Conservation (phyloP, 305 asterid species). For the Solanum chacoense region DNA sequence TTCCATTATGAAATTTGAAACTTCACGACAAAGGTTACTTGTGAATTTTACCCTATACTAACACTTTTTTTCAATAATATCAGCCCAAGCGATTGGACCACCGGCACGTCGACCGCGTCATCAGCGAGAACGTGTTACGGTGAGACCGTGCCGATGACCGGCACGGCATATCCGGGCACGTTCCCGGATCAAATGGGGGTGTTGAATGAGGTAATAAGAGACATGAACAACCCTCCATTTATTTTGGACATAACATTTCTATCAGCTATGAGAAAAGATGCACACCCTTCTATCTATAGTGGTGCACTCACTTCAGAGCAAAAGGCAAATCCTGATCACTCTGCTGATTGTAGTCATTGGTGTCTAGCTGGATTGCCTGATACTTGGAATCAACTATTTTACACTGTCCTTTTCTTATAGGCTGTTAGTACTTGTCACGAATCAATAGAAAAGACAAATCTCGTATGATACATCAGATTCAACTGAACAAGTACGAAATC, state of each 20-base stretch:
- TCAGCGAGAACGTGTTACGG: conserved; percentile 63
- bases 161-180: conserved; percentile 34
- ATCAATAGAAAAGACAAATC: background rate
- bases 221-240: conserved; percentile 67
- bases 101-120: conserved; percentile 27
- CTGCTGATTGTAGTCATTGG: conserved; percentile 97
- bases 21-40: background rate
- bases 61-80: background rate
- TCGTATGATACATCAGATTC: background rate
- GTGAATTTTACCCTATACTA: background rate
- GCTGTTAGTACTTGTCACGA: background rate
- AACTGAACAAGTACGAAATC: background rate
- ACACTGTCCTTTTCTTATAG: conserved; percentile 48
- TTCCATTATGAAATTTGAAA: background rate
- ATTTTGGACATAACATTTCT: conserved; percentile 76
- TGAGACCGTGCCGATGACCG: conserved; percentile 56
- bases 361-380: conserved; percentile 97
- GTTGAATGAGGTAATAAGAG: conserved; percentile 34
- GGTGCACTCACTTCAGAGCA: conserved; percentile 62
- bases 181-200: conserved; percentile 66
- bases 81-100: conserved; percentile 88
- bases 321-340: conserved; percentile 80
- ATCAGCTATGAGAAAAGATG: conserved; percentile 89
- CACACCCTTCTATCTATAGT: conserved; percentile 87
- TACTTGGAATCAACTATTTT: conserved; percentile 92